A percentile compares a stretch with the other conserved stretches of the same genome.
Evolutionary conservation across 179 eudicot species (phyloP).

Genomic region (Spergularia azorica): DNA sequence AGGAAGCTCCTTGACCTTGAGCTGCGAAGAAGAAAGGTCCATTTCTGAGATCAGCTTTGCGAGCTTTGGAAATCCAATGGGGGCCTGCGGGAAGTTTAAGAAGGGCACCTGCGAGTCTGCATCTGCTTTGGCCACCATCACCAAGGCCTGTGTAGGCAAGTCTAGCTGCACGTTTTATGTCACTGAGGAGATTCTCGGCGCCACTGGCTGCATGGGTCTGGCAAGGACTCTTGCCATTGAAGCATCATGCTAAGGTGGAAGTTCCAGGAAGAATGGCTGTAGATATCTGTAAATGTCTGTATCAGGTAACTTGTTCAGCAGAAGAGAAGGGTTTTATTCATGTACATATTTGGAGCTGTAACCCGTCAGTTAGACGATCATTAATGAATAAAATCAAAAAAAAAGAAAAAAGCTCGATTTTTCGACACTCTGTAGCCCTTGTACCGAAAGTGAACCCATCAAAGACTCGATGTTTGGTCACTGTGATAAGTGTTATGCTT

Average conservation of each 20-base stretch:
- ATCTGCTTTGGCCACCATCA: slow-evolving; percentile 6
- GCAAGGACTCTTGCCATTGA: slow-evolving; percentile 19
- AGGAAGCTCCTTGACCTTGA: slow-evolving; percentile 11
- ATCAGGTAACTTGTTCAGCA: no score
- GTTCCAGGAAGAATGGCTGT: background rate
- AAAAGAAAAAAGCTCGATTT: no score
- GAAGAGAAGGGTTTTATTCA: background rate
- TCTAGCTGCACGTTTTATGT: background rate
- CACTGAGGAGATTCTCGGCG: slow-evolving; percentile 6
- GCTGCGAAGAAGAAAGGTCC: slow-evolving; percentile 2
- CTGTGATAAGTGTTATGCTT: no score
- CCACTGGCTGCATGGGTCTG: background rate
- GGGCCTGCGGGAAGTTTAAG: background rate
- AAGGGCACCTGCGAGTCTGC: slow-evolving; percentile 2
- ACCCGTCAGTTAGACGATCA: background rate
- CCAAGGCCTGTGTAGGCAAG: slow-evolving; percentile 10
- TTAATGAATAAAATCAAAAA: background rate
- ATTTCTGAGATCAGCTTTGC: slow-evolving; percentile 19
- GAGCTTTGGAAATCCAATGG: slow-evolving; percentile 20
- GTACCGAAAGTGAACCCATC: no score
- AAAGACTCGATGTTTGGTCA: no score
- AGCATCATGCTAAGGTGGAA: slow-evolving; percentile 7
- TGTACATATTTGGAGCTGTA: background rate
- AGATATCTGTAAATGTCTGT: no score
- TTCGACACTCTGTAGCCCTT: no score